Evolutionary conservation across 768 basidiomycete species (phyloP), one percentile per base, ranked within the genome.

Genomic region (Lactarius psammicola): DNA sequence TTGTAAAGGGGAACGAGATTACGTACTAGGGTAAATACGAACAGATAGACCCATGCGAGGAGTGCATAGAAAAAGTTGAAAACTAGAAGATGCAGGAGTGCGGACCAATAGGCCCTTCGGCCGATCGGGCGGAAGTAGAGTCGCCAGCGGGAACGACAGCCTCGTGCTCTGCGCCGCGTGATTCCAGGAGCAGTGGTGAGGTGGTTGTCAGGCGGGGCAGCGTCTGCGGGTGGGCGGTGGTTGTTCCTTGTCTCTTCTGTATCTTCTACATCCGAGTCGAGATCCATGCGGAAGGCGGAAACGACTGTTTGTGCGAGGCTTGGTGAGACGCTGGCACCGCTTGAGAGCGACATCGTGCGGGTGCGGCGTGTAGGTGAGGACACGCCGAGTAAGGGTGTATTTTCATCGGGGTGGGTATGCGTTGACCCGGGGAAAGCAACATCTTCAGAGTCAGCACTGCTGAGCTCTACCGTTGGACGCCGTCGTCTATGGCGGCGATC

Each of bases 11-110:
- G 46, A 80, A 44, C 31, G 49, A n/a, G 44, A 46, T 8, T 26
- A 15, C 87, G 70, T 71, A 92, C 91, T 75, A 94, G 76, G 0
- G 91, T 93, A 71, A 92, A 89, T 13, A 90, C 85, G 70, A 93
- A 91, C 18, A 90, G 78, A 72, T 85, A 92, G 11, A 91, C 72
- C 87, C 88, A 92, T n/a, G 89, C 87, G n/a, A 79, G 72, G 65
- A 93, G 75, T 18, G 89, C 89, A 70, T 84, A 92, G 0, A 90
- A 90, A 71, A 94, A 90, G 75, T 94, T 93, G 70, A 93, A 56
- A 30, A 89, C 78, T 49, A 86, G 72, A 26, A 94, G 79, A 73
- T 94, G 92, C 62, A 90, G 82, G 31, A 89, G 74, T 0, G 89
- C 78, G 30, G 79, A 75, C 70, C 87, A 89, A 71, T 92, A 92